phyloP scores from a whole-genome alignment of 345 rosid genomes.

The Anacardium occidentale region DNA sequence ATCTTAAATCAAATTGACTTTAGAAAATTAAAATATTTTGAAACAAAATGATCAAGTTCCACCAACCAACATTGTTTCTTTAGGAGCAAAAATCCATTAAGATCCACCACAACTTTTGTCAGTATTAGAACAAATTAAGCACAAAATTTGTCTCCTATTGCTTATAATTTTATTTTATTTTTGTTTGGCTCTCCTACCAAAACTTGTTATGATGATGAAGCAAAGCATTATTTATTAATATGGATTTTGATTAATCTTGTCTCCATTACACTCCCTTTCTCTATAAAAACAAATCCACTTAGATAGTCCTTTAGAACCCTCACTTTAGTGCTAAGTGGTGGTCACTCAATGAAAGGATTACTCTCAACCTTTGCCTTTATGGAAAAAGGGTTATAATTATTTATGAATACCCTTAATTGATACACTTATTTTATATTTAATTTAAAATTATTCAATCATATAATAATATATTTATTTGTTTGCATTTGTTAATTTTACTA shows the following conservation, averaged over 20 bases:
- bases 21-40: not conserved
- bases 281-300: not conserved
- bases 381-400: too few relatives aligned
- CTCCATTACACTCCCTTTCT: not conserved
- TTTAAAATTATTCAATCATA: too few relatives aligned
- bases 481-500: too few relatives aligned
- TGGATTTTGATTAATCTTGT: conserved; percentile 1
- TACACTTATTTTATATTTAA: too few relatives aligned
- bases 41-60: not conserved
- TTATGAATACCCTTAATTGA: too few relatives aligned
- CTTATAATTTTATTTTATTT: not conserved
- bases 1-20: not conserved
- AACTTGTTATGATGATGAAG: conserved; percentile 8
- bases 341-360: not conserved
- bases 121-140: not conserved
- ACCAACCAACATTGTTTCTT: too few relatives aligned
- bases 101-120: not conserved
- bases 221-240: not conserved
- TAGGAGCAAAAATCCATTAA: not conserved
- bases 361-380: too few relatives aligned
- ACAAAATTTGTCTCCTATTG: conserved; percentile 1
- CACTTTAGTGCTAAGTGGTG: conserved; percentile 10
- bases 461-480: too few relatives aligned
- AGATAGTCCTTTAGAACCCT: too few relatives aligned
- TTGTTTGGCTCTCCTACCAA: not conserved